Evolutionary conservation across 805 yeast species (phyloP).

Genomic region (Allodekkera sacchari): DNA sequence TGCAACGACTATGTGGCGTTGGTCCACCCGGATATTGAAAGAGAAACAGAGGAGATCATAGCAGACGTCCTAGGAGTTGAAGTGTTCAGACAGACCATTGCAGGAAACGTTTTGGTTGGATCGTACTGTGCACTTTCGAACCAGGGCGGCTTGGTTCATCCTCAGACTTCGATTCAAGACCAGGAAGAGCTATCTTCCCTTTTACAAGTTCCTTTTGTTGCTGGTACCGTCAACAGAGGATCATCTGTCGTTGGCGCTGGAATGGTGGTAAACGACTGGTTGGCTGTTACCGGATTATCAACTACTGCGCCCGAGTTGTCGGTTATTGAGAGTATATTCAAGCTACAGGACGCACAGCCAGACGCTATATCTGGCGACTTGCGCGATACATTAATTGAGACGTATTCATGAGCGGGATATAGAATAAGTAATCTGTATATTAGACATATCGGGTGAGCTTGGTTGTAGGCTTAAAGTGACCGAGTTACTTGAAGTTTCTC

Average conservation of each 20-base stretch:
- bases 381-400: constrained; percentile 88
- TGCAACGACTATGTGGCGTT: constrained; percentile 98
- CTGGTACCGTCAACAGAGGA: constrained; percentile 98
- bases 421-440: too few relatives aligned
- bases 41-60: constrained; percentile 97
- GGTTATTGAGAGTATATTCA: constrained; percentile 93
- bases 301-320: constrained; percentile 98
- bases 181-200: constrained; percentile 96
- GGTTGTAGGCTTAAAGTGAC: too few relatives aligned
- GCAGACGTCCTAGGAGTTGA: constrained; percentile 98
- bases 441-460: too few relatives aligned
- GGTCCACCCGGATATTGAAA: constrained; percentile 98
- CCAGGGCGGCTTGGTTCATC: constrained; percentile 98
- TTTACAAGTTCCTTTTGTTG: constrained; percentile 94
- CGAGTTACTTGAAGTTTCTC: too few relatives aligned
- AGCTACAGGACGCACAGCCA: constrained; percentile 85
- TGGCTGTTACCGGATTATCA: constrained; percentile 93
- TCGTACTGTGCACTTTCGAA: constrained; percentile 91
- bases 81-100: constrained; percentile 97
- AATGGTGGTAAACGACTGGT: constrained; percentile 97
- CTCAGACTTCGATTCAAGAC: constrained; percentile 94
- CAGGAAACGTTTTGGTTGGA: constrained; percentile 96
- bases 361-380: constrained; percentile 76
- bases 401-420: constrained; percentile 73
- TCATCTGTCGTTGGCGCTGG: constrained; percentile 98